Percentiles rank a stretch among this genome's conserved stretches.
Evolutionary conservation across 2,329 filamentous ascomycete species (phyloP).

Genomic region (Penicillium sp.): DNA sequence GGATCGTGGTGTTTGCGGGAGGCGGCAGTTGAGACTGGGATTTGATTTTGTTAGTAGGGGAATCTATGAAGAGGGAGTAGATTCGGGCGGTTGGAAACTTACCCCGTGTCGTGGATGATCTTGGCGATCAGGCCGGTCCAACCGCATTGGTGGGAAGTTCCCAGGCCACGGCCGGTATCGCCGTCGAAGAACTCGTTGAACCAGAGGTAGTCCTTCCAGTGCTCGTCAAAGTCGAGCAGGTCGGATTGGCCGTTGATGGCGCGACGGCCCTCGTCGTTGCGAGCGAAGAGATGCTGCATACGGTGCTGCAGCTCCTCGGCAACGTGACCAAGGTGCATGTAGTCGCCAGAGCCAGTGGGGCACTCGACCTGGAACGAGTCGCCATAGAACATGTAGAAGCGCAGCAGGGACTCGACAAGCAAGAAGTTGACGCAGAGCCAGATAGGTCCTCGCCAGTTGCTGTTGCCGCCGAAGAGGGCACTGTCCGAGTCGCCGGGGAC

Average conservation of each 20-base stretch:
- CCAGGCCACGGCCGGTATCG: slow-evolving; percentile 83
- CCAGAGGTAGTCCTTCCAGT: slow-evolving; percentile 94
- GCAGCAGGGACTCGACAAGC: slow-evolving; percentile 87
- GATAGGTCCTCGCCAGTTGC: slow-evolving; percentile 94
- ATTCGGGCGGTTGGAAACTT: slow-evolving; percentile 44
- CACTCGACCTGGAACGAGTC: slow-evolving; percentile 87
- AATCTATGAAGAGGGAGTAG: neutral
- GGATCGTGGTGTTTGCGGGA: slow-evolving; percentile 89
- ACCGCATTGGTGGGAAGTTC: slow-evolving; percentile 90
- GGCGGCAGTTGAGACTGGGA: slow-evolving; percentile 76
- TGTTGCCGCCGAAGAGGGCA: slow-evolving; percentile 93
- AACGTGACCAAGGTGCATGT: slow-evolving; percentile 93
- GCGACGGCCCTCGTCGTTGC: slow-evolving; percentile 79
- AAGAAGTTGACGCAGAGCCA: slow-evolving; percentile 97
- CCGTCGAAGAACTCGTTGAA: slow-evolving; percentile 98
- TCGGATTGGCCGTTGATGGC: slow-evolving; percentile 87
- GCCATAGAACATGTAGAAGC: slow-evolving; percentile 96
- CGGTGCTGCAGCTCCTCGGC: slow-evolving; percentile 94
- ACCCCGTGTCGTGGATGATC: slow-evolving; percentile 98
- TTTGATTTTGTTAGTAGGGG: neutral
- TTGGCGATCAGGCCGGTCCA: slow-evolving; percentile 96
- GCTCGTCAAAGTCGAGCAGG: slow-evolving; percentile 82
- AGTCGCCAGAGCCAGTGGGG: slow-evolving; percentile 87
- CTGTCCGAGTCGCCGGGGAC: slow-evolving; percentile 96
- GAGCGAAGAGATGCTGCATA: slow-evolving; percentile 85